Evolutionary conservation across 1,284 basidiomycete species (phyloP).

Genomic region (Cryptococcus sp.): DNA sequence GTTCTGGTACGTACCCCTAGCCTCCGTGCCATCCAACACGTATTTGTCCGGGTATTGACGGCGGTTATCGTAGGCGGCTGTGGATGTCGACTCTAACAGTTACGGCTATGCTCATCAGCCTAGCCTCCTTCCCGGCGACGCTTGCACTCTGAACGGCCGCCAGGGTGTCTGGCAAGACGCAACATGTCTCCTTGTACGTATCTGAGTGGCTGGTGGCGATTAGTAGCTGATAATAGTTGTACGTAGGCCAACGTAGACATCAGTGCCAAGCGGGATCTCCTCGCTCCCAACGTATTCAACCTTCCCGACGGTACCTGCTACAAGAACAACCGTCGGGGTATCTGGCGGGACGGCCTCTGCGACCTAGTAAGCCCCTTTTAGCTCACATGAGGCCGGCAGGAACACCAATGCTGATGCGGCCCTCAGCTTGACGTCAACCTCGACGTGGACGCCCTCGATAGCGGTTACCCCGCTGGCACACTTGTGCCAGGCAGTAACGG

Average conservation of each 20-base stretch:
- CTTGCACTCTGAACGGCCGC: neutral
- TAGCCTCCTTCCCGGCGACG: neutral
- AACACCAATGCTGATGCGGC: neutral
- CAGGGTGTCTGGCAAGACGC: constrained; percentile 23
- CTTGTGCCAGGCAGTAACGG: neutral
- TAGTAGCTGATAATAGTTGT: neutral
- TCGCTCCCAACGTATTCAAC: constrained; percentile 1
- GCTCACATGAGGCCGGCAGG: neutral
- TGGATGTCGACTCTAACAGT: constrained; percentile 1
- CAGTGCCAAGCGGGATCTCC: constrained; percentile 3
- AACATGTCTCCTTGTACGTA: constrained; percentile 21
- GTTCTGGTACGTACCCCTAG: constrained; percentile 11
- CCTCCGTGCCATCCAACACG: neutral
- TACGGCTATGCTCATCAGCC: constrained; percentile 1
- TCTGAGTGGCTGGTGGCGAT: neutral
- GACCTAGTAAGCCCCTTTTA: constrained; percentile 11
- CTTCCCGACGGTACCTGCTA: neutral
- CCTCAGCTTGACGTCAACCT: constrained; percentile 3
- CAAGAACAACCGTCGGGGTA: neutral
- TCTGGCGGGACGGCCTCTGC: neutral
- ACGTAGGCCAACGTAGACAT: constrained; percentile 10
- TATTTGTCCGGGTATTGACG: neutral
- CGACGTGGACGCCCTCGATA: neutral
- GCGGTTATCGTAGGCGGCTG: constrained; percentile 1
- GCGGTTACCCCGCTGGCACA: neutral